These are phyloP conservation scores for Schizophyllum amplum DNA, from an alignment of 1,284 basidiomycete genomes.

Conservation along the genomic window DNA sequence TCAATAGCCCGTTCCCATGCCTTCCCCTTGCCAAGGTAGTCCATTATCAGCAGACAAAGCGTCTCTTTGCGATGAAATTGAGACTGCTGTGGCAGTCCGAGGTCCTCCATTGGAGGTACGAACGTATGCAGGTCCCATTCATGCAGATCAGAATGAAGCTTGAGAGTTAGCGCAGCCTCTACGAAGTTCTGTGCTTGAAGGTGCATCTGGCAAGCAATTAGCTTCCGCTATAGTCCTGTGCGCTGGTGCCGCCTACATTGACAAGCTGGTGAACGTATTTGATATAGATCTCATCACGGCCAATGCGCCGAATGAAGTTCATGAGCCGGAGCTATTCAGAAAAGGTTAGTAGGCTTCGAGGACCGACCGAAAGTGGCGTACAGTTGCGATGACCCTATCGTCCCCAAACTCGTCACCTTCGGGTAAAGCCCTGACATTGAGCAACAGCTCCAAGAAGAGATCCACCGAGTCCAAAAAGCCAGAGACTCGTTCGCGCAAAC, in stretches of 20 bases:
- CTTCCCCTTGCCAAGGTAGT: conserved; percentile 89
- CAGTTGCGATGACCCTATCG: conserved; percentile 89
- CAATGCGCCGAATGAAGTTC: conserved; percentile 85
- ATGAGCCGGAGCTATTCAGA: conserved; percentile 71
- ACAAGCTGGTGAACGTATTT: conserved; percentile 94
- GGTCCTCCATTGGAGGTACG: conserved; percentile 78
- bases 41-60: conserved; percentile 76
- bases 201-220: conserved; percentile 51
- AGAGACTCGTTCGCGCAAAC: conserved; percentile 71
- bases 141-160: conserved; percentile 90
- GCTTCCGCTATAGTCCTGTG: not conserved
- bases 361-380: conserved; percentile 21
- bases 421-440: conserved; percentile 88
- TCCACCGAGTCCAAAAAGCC: conserved; percentile 87
- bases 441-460: conserved; percentile 88
- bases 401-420: conserved; percentile 91
- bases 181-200: conserved; percentile 84
- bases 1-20: conserved; percentile 94
- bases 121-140: conserved; percentile 80
- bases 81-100: conserved; percentile 86
- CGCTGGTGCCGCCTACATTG: conserved; percentile 46
- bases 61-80: conserved; percentile 94
- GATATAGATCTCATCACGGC: conserved; percentile 85
- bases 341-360: conserved; percentile 1
- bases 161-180: conserved; percentile 88